Evolutionary conservation across 805 yeast species (phyloP).

Genomic region (Torulaspora quercuum): DNA sequence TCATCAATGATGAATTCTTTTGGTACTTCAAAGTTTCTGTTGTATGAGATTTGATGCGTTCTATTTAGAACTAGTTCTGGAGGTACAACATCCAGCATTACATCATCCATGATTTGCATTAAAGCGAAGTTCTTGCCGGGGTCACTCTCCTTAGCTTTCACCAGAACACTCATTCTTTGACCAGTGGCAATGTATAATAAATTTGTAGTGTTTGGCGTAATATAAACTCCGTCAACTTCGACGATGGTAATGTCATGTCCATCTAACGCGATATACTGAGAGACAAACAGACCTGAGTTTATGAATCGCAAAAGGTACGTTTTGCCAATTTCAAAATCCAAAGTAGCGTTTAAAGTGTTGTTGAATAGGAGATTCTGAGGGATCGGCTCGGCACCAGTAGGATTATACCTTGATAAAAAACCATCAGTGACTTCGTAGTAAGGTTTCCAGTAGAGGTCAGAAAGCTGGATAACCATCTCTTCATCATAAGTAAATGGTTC

Average conservation of each 20-base stretch:
- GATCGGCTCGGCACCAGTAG: slow-evolving; percentile 82
- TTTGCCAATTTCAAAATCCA: slow-evolving; percentile 54
- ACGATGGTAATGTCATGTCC: slow-evolving; percentile 69
- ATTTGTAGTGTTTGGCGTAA: slow-evolving; percentile 53
- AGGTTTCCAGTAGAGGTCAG: slow-evolving; percentile 63
- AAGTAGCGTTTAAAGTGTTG: slow-evolving; percentile 56
- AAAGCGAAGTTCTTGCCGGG: slow-evolving; percentile 52
- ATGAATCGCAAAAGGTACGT: slow-evolving; percentile 63
- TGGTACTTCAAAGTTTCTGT: slow-evolving; percentile 35
- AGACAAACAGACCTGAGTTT: slow-evolving; percentile 69
- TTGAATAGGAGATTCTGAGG: slow-evolving; percentile 66
- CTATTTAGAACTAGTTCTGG: slow-evolving; percentile 51
- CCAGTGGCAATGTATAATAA: slow-evolving; percentile 69
- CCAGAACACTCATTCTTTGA: slow-evolving; percentile 71
- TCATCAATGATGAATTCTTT: slow-evolving; percentile 24
- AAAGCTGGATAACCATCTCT: slow-evolving; percentile 52
- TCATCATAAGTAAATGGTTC: slow-evolving; percentile 61
- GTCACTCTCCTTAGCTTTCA: slow-evolving; percentile 48
- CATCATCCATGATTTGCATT: slow-evolving; percentile 57
- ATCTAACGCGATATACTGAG: slow-evolving; percentile 65
- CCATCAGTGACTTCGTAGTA: slow-evolving; percentile 44
- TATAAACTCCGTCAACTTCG: slow-evolving; percentile 71
- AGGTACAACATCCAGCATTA: slow-evolving; percentile 71
- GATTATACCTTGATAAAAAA: slow-evolving; percentile 64
- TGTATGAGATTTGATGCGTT: slow-evolving; percentile 55